A percentile compares a stretch with the other conserved stretches of the same genome.
Conservation (phyloP, 257 asterid genomes). For the Solanum medicagineum region DNA sequence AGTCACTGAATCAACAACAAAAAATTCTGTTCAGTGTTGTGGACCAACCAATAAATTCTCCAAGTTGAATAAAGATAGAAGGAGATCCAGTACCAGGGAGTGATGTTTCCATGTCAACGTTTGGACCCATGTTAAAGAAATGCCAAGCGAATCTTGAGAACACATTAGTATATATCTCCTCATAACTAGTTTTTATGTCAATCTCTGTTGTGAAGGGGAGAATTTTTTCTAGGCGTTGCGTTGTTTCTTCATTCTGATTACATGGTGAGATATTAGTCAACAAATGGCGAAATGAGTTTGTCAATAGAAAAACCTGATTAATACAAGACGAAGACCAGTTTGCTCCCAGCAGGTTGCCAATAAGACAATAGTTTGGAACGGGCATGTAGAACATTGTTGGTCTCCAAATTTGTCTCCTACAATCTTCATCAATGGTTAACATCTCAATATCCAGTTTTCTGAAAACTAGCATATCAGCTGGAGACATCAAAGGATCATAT, state of each 20-base stretch:
- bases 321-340: slow-evolving; percentile 1
- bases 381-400: slow-evolving; percentile 5
- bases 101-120: not conserved
- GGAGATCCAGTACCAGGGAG: not conserved
- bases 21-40: not conserved
- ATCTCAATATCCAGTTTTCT: not conserved
- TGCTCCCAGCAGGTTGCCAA: not conserved
- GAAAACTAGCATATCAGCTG: not conserved
- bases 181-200: not conserved
- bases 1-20: not conserved
- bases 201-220: not conserved
- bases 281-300: not conserved
- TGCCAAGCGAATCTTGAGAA: not conserved
- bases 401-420: not conserved
- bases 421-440: not conserved
- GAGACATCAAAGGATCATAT: not conserved
- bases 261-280: not conserved
- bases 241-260: not conserved
- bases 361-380: not conserved
- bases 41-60: not conserved
- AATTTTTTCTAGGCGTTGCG: not conserved
- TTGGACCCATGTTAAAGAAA: not conserved
- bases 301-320: not conserved
- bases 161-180: not conserved
- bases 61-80: not conserved